Evolutionary conservation across 2,329 filamentous ascomycete genomes (phyloP), one percentile per base, ranked within the genome.

Genomic region (Fusarium piperis): DNA sequence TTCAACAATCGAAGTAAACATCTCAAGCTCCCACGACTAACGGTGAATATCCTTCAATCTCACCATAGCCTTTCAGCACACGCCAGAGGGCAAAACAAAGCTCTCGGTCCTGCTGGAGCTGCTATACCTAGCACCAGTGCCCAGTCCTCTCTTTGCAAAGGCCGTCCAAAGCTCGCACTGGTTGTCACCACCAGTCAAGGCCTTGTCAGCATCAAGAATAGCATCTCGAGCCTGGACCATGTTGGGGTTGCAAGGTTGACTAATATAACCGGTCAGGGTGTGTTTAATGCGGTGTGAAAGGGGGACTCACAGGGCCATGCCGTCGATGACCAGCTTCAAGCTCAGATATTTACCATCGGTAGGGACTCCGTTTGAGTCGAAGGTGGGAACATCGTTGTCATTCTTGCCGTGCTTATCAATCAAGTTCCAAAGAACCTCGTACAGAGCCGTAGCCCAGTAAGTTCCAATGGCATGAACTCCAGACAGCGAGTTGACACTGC

Each of bases 141-240:
- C 87, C 3, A 89, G 76, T n/a, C 87, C 87, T 52, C 87, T 80
- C 83, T 89, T 89, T 2, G 87, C 87, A 71, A 89, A 89, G 0
- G 74, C 87, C 15, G 72, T 85, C 87, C 88, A 89, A 65, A 89
- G 78, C 70, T 83, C 81, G 59, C 87, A 89, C 13, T 73, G 65
- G 76, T 89, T 89, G 12, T 73, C 76, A 3, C 87, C 87, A 1
- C 81, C 83, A 2, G 87, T 89, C 10, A 89, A 79, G 5, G 83
- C 82, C 35, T 77, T 78, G 74, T 89, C 87, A 0, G 87, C 87
- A 64, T 89, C 88, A 23, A 89, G 73, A 69, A 89, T 89, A 18
- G 86, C 86, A 62, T 88, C 83, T 30, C 88, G 82, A 2, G 86
- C 86, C 59, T 83, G 82, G 12, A 88, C 79, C 62, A 89, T 86